Percentiles rank a stretch among this genome's conserved stretches.
Conservation (phyloP, 768 basidiomycete genomes). For the Lactarius akahatsu region DNA sequence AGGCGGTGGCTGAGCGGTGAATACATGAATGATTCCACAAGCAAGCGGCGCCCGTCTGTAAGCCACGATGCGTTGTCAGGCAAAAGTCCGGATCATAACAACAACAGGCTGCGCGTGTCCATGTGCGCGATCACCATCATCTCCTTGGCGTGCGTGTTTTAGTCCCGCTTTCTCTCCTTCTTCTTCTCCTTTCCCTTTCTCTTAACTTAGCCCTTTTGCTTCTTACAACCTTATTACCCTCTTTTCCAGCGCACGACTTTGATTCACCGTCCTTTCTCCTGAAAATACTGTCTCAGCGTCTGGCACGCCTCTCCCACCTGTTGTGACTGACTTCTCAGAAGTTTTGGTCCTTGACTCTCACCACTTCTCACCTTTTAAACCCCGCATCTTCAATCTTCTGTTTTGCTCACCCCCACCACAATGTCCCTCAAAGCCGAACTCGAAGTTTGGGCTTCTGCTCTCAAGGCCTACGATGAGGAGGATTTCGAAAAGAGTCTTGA, state of each 20-base stretch:
- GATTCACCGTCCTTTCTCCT: slow-evolving; percentile 2
- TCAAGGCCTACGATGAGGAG: slow-evolving; percentile 83
- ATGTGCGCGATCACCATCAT: neutral
- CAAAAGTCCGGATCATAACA: neutral
- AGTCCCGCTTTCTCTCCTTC: neutral
- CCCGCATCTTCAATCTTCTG: neutral
- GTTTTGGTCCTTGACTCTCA: slow-evolving; percentile 3
- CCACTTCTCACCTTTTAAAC: slow-evolving; percentile 2
- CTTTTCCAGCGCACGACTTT: neutral
- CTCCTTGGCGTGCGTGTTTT: neutral
- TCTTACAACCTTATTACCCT: slow-evolving; percentile 3
- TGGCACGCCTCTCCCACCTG: slow-evolving; percentile 28
- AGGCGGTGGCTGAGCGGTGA: too few species aligned
- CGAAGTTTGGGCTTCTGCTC: slow-evolving; percentile 83
- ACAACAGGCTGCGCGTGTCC: neutral
- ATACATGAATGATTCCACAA: too few species aligned
- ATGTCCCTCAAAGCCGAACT: slow-evolving; percentile 58
- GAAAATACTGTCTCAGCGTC: slow-evolving; percentile 20
- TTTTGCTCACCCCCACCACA: neutral
- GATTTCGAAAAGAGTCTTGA: slow-evolving; percentile 75
- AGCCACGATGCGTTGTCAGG: neutral
- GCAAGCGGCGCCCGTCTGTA: too few species aligned
- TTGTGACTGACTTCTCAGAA: slow-evolving; percentile 18
- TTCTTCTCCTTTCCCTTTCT: neutral
- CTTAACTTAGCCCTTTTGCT: slow-evolving; percentile 5